Evolutionary conservation across 2,329 filamentous ascomycete genomes (phyloP), one percentile per base, ranked within the genome.

Genomic region (Onygenales sp.): DNA sequence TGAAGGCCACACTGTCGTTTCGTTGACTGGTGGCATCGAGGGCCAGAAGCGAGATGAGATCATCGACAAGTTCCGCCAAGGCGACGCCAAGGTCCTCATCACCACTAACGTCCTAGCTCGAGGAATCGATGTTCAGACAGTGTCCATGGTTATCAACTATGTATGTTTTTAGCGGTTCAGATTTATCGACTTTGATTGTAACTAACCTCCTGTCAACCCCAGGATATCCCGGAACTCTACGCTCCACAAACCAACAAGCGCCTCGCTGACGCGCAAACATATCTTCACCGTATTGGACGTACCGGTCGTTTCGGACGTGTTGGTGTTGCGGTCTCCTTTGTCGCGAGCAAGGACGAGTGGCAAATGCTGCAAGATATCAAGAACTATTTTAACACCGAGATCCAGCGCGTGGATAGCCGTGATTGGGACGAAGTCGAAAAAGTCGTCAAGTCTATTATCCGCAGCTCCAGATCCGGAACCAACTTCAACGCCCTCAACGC

Each of bases 91-190:
- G 75, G 93, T 98, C 7, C 84, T 98, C 57, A 96, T 98, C 66
- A 94, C 93, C 1, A 98, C 93, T 61, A 98, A 98, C 66, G 91
- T 98, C 39, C 81, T 98, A 55, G 88, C 93, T 7, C 90, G 93
- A 66, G 93, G 93, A 67, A 97, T 98, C 64, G 93, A 98, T 66
- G 75, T 97, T 67, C 71, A 94, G 74, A 85, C 84, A 32, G 93
- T 98, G 11, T 95, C 90, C 8, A 93, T 98, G 85, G 93, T 98
- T 52, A 90, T 98, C 77, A 98, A 98, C 77, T 98, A 98, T 72
- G 79, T 80, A 72, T 59, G 74, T 66, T 27, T 14, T 41, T 14
- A 32, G 7, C n/a, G 41, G 21, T 27, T 11, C 51, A 21, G 35
- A 27, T 47, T 14, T 14, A 10, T 32, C 35, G 21, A 4, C 31